A percentile compares a stretch with the other conserved stretches of the same genome.
phyloP scores from a whole-genome alignment of 164 flowering plant genomes.

The Hamamelis virginiana region DNA sequence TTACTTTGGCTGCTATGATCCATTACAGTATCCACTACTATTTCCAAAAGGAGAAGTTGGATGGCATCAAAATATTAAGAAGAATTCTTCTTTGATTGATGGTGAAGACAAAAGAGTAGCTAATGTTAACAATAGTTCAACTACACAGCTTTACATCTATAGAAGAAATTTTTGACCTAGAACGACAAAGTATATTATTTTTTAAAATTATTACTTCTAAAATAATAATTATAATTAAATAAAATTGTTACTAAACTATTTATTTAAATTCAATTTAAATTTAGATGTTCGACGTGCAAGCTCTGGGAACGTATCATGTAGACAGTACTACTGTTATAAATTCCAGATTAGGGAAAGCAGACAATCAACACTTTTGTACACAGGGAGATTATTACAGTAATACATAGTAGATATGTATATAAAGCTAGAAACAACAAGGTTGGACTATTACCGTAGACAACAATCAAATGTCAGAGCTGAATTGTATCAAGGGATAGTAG shows the following conservation, averaged over 20 bases:
- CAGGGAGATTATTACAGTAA: neutral
- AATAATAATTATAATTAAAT: no score
- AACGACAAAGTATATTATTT: neutral
- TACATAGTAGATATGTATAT: neutral
- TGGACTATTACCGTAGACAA: neutral
- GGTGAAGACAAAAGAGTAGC: neutral
- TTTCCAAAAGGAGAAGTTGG: neutral
- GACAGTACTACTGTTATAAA: neutral
- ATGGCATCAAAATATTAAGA: neutral
- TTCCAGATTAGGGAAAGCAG: neutral
- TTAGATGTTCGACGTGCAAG: no score
- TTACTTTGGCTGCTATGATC: neutral
- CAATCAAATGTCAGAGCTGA: no score
- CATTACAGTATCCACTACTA: neutral
- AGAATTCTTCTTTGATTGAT: neutral
- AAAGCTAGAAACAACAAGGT: neutral
- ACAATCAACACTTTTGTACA: neutral
- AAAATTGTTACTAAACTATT: no score
- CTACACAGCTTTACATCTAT: neutral
- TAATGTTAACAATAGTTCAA: neutral
- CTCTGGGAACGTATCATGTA: neutral
- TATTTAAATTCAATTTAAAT: no score
- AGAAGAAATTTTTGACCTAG: neutral
- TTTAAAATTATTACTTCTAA: no score
- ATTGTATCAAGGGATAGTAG: no score